Evolutionary conservation across 345 rosid species (phyloP).

Genomic region (Citrus glauca): DNA sequence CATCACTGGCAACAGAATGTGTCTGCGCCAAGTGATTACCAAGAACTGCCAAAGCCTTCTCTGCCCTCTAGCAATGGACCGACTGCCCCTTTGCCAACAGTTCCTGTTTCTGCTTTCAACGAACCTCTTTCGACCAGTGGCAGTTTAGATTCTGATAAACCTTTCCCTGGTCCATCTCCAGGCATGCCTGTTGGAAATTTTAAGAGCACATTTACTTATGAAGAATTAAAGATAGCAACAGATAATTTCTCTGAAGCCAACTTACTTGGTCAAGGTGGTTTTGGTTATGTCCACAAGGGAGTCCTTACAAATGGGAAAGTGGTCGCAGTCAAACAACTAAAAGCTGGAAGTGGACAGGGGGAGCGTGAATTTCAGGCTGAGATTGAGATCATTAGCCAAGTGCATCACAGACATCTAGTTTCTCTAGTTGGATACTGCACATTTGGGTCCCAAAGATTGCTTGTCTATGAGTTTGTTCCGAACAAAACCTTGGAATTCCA

Average conservation of each 20-base stretch:
- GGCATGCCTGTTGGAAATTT: conserved; percentile 40
- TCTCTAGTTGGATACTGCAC: conserved; percentile 68
- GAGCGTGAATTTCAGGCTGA: conserved; percentile 71
- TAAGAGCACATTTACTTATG: conserved; percentile 44
- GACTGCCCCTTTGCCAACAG: neutral
- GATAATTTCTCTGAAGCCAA: conserved; percentile 42
- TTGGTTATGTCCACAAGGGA: conserved; percentile 74
- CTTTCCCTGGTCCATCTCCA: conserved; percentile 27
- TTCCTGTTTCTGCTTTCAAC: conserved; percentile 3
- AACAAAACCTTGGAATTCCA: conserved; percentile 61
- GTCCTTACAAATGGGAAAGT: conserved; percentile 45
- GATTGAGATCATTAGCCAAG: conserved; percentile 54
- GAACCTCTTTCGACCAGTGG: conserved; percentile 28
- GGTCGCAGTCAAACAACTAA: conserved; percentile 73
- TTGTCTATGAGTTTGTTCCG: conserved; percentile 79
- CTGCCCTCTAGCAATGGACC: conserved; percentile 23
- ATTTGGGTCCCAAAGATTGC: conserved; percentile 50
- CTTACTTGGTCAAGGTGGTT: conserved; percentile 76
- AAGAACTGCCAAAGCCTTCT: conserved; percentile 30
- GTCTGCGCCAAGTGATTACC: conserved; percentile 13
- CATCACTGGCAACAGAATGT: conserved; percentile 38
- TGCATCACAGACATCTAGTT: conserved; percentile 74
- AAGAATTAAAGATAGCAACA: conserved; percentile 56
- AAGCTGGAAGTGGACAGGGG: conserved; percentile 64
- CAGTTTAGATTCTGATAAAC: conserved; percentile 40